Percentiles rank a stretch among this genome's conserved stretches.
phyloP scores from a whole-genome alignment of 805 yeast species.

The Suhomyces kilbournensis region DNA sequence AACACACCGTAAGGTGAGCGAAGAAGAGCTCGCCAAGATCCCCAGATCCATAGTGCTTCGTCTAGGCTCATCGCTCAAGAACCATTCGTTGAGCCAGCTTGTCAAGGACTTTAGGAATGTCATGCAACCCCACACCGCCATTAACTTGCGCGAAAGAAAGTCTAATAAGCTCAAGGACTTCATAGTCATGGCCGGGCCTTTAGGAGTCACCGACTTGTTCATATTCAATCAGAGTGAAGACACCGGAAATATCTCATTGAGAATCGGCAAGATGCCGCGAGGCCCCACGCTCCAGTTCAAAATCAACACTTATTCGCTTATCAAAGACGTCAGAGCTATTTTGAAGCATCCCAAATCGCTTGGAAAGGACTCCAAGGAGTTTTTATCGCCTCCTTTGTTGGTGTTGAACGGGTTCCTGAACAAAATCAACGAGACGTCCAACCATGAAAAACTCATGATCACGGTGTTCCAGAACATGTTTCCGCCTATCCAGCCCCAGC shows the following conservation, averaged over 20 bases:
- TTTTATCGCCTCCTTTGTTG: conserved; percentile 77
- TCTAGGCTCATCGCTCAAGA: conserved; percentile 71
- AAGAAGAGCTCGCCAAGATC: conserved; percentile 66
- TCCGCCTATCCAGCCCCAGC: conserved; percentile 89
- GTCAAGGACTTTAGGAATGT: conserved; percentile 83
- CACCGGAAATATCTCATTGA: conserved; percentile 75
- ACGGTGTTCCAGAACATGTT: conserved; percentile 94
- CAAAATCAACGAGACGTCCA: conserved; percentile 59
- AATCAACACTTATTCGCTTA: conserved; percentile 71
- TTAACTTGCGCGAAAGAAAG: conserved; percentile 80
- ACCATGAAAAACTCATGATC: conserved; percentile 76
- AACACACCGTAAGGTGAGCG: conserved; percentile 69
- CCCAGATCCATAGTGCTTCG: conserved; percentile 95
- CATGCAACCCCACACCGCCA: conserved; percentile 97
- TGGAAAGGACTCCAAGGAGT: conserved; percentile 61
- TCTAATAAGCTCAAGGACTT: conserved; percentile 86
- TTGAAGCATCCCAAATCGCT: conserved; percentile 78
- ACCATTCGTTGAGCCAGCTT: conserved; percentile 78
- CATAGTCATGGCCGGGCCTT: conserved; percentile 97
- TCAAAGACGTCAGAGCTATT: conserved; percentile 71
- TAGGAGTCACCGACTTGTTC: conserved; percentile 86
- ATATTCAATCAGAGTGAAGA: conserved; percentile 78
- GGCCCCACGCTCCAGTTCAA: conserved; percentile 92
- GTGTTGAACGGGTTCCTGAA: conserved; percentile 85
- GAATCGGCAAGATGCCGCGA: conserved; percentile 83